phyloP scores from a whole-genome alignment of 2,329 filamentous ascomycete genomes.

The Malbranchea zuffiana region DNA sequence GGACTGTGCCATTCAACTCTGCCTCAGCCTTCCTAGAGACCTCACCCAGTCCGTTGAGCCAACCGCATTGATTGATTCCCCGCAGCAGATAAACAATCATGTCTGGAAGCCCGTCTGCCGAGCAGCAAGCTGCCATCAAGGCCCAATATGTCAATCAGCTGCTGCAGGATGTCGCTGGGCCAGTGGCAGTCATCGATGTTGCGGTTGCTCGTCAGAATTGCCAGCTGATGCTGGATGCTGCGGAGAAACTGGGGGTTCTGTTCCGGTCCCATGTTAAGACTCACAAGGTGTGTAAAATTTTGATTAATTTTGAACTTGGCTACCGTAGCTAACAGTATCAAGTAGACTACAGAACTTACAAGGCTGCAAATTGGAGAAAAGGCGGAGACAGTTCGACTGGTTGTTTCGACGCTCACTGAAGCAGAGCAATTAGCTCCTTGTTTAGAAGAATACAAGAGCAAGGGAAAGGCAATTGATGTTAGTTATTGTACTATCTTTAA shows the following conservation, averaged over 20 bases:
- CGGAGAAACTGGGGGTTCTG: constrained; percentile 47
- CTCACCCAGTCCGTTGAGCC: too few species aligned
- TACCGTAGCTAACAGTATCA: constrained; percentile 3
- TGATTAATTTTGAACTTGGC: not conserved
- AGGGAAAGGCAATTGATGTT: constrained; percentile 48
- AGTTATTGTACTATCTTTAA: constrained; percentile 1
- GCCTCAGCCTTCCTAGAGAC: too few species aligned
- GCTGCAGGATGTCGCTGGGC: constrained; percentile 50
- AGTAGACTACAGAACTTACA: constrained; percentile 50
- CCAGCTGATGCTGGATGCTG: constrained; percentile 56
- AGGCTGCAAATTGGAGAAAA: constrained; percentile 55
- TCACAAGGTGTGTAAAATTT: constrained; percentile 46
- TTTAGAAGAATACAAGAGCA: constrained; percentile 46
- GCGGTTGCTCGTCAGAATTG: constrained; percentile 57
- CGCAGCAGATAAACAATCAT: too few species aligned
- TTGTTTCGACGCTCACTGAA: constrained; percentile 62
- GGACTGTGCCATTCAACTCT: too few species aligned
- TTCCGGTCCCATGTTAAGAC: constrained; percentile 73
- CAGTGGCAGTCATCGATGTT: constrained; percentile 56
- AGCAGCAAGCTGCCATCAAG: constrained; percentile 11
- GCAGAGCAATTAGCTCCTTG: constrained; percentile 54
- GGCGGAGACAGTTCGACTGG: constrained; percentile 44
- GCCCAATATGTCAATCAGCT: constrained; percentile 46
- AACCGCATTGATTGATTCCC: too few species aligned
- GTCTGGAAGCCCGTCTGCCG: too few species aligned